A percentile compares a stretch with the other conserved stretches of the same genome.
Evolutionary conservation across 2,329 filamentous ascomycete species (phyloP).

Genomic region (Biscogniauxia sp.): DNA sequence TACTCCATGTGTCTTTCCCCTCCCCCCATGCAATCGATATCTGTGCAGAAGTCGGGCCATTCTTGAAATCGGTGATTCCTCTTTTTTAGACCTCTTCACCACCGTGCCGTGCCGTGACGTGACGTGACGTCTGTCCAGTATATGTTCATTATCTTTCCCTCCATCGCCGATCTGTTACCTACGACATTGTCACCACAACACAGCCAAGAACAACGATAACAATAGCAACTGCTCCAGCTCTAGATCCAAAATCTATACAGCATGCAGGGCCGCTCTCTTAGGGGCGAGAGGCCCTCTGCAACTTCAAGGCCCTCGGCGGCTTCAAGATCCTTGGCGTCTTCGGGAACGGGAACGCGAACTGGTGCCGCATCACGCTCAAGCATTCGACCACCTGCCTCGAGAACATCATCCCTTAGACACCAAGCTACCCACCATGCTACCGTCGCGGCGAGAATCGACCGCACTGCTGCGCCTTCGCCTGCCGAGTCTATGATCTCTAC

Average conservation of each 20-base stretch:
- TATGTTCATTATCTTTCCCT: background rate
- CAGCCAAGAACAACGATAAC: constrained; percentile 12
- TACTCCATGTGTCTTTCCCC: background rate
- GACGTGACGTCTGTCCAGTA: background rate
- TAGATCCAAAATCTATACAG: constrained; percentile 5
- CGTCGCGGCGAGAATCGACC: constrained; percentile 32
- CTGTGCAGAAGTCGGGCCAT: background rate
- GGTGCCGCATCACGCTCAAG: constrained; percentile 20
- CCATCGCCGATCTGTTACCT: background rate
- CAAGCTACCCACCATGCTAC: constrained; percentile 22
- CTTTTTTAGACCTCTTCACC: background rate
- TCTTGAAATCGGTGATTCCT: background rate
- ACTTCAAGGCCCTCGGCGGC: constrained; percentile 19
- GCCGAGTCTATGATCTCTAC: constrained; percentile 65
- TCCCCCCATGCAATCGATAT: background rate
- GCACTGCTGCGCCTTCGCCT: constrained; percentile 60
- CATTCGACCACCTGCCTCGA: constrained; percentile 22
- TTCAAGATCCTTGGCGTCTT: too few species aligned
- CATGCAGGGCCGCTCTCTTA: constrained; percentile 33
- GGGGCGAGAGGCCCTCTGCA: constrained; percentile 30
- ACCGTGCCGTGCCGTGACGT: background rate
- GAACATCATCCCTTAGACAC: constrained; percentile 26
- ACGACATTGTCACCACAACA: constrained; percentile 3
- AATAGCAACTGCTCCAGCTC: constrained; percentile 8
- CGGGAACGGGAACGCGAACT: constrained; percentile 21